A percentile compares a stretch with the other conserved stretches of the same genome.
phyloP scores from a whole-genome alignment of 352 stramenopile species.

The Phytophthora cactorum region DNA sequence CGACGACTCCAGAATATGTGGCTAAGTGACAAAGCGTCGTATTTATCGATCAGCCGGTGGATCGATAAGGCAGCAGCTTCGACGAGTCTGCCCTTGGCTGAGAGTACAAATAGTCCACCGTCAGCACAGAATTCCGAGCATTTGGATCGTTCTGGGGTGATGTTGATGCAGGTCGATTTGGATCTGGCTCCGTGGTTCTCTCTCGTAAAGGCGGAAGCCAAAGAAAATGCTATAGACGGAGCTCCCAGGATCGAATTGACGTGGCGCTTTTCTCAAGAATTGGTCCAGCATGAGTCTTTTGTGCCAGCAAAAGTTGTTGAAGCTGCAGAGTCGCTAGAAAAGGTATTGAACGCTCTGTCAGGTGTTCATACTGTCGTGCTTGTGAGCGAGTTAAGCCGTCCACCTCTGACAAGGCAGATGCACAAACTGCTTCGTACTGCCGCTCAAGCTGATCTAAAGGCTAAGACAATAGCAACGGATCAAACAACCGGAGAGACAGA shows the following conservation, averaged over 20 bases:
- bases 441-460: constrained; percentile 16
- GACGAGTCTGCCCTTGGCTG: background rate
- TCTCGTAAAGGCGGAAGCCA: constrained; percentile 33
- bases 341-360: constrained; percentile 25
- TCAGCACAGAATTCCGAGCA: background rate
- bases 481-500: constrained; percentile 5
- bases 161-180: constrained; percentile 72
- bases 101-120: background rate
- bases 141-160: constrained; percentile 24
- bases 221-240: background rate
- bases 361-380: constrained; percentile 46
- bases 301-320: constrained; percentile 48
- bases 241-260: constrained; percentile 4
- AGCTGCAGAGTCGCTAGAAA: constrained; percentile 30
- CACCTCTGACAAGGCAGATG: constrained; percentile 56
- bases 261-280: constrained; percentile 54
- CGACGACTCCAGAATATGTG: constrained; percentile 36
- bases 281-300: constrained; percentile 51
- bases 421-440: constrained; percentile 41
- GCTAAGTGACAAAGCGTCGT: constrained; percentile 43
- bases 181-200: constrained; percentile 77
- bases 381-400: constrained; percentile 53
- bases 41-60: constrained; percentile 25
- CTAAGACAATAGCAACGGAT: background rate
- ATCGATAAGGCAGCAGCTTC: constrained; percentile 12